Evolutionary conservation across 1,284 basidiomycete species (phyloP), one percentile per base, ranked within the genome.

Genomic region (Ceratobasidium sp.): DNA sequence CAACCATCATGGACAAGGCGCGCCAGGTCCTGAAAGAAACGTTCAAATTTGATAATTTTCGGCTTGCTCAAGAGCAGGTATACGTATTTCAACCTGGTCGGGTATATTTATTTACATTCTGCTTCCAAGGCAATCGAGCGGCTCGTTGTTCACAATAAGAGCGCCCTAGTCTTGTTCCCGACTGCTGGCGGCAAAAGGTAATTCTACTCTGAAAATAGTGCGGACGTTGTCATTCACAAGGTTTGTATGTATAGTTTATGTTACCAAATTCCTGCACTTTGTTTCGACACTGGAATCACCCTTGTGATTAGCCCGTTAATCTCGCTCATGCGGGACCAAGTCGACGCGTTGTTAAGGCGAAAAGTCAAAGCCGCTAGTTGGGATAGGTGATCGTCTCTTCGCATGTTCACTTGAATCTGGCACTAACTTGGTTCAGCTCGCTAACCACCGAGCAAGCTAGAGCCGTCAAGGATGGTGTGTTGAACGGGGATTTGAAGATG

Each of bases 311-410:
- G 74, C 60, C 74, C 74, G 21, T 71, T 75, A 16, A 69, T 75
- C 9, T 71, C 74, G 28, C 73, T 75, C 21, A 75, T 75, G 74
- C 74, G 74, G 55, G 74, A 75, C 46, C 74, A 75, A 46, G 74
- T 75, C 16, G 74, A 75, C 34, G 53, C 69, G 9, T 62, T 75
- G 12, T 41, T 67, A 12, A 48, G 52, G 8, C 55, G 62, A 45
- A 71, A 57, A 9, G 69, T 75, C 46, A 64, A 72, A 36, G 74
- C 74, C 12, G 72, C 74, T 10, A 74, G 73, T 28, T 53, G 71
- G 32, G 74, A 75, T 59, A 75, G 65, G 65, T 58, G 14, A 16
- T 39, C 46, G 16, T 18, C 10, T 45, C n/a, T 60, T 30, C 4
- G 34, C 32, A n/a, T 28, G 18, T 30, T 2, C 46, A 26, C 9